Percentiles rank a stretch among this genome's conserved stretches.
Conservation (phyloP, 176 grass and related monocot genomes). For the Avena sativa region DNA sequence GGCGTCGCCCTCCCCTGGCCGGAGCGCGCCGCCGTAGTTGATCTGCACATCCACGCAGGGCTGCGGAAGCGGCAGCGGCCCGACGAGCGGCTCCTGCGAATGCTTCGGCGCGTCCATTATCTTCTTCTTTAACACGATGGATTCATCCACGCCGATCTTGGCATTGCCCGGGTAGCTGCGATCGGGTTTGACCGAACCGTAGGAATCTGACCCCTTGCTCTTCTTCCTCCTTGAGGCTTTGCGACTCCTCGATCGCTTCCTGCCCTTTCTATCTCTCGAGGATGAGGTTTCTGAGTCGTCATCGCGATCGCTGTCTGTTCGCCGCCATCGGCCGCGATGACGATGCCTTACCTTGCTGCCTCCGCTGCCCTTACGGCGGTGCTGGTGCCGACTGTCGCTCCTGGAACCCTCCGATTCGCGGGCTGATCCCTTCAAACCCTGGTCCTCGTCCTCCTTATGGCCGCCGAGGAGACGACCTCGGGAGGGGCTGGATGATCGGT, state of each 20-base stretch:
- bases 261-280: slow-evolving; percentile 40
- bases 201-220: slow-evolving; percentile 24
- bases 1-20: slow-evolving; percentile 72
- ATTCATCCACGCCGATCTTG: neutral
- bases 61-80: slow-evolving; percentile 49
- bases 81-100: slow-evolving; percentile 40
- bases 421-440: neutral
- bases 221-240: slow-evolving; percentile 16
- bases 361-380: slow-evolving; percentile 14
- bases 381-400: slow-evolving; percentile 1
- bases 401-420: slow-evolving; percentile 41
- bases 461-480: neutral
- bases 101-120: slow-evolving; percentile 44
- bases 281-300: slow-evolving; percentile 31
- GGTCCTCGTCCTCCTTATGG: neutral
- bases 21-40: slow-evolving; percentile 69
- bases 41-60: slow-evolving; percentile 50
- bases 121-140: slow-evolving; percentile 46
- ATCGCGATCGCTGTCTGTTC: neutral
- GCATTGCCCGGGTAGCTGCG: neutral
- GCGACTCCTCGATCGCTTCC: slow-evolving; percentile 10
- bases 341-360: slow-evolving; percentile 29
- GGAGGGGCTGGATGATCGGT: neutral
- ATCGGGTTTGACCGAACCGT: slow-evolving; percentile 15
- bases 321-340: neutral